Base-by-base conservation (phyloP, 1,139 yeast genomes). In the Protomyces inouyei region DNA sequence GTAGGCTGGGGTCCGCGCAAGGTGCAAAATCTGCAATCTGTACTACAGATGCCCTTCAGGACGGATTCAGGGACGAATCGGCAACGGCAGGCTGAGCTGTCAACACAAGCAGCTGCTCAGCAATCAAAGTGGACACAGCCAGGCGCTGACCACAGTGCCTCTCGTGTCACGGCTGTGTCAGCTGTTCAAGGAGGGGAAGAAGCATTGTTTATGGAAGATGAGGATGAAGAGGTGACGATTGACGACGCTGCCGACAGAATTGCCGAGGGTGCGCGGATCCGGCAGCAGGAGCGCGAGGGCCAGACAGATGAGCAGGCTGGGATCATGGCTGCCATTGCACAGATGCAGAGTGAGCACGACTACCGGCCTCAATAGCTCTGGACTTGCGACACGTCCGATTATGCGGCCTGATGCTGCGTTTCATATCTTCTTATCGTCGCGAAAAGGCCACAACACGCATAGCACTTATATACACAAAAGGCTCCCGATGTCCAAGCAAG, bases 1-100 rank as follows among this genome's bases (percentile, higher is more conserved):
- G 79, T 77, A 35, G 88, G 89, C 0, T 77, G 85, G 74, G 88
- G 89, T 2, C 78, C 80, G 2, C 77, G 80, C 25, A 84, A 85
- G 70, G 76, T 83, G 37, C 74, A 74, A 56, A 77, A 79, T 65
- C 76, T 84, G 70, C 73, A 74, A 36, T 72, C 72, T 21, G 81
- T 83, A 2, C 79, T 84, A 66, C 76, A 75, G 68, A 83, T 83
- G 68, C 86, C 86, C 12, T 85, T 85, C 54, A 23, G 55, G 45
- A 37, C 63, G 2, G 52, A 40, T 18, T 43, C 52, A 16, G 64
- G 57, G 16, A 57, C 63, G 35, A 59, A 36, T 12, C 40, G 52
- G 14, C 32, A 40, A 32, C 52, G 55, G 16, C 63, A 59, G 57
- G 63, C 53, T 18, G 55, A 59, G 53, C 32, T 59, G 16, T 14